A percentile compares a stretch with the other conserved stretches of the same genome.
These are phyloP conservation scores for Hamamelis virginiana DNA, from an alignment of 164 flowering plant genomes.

Conservation along the genomic window DNA sequence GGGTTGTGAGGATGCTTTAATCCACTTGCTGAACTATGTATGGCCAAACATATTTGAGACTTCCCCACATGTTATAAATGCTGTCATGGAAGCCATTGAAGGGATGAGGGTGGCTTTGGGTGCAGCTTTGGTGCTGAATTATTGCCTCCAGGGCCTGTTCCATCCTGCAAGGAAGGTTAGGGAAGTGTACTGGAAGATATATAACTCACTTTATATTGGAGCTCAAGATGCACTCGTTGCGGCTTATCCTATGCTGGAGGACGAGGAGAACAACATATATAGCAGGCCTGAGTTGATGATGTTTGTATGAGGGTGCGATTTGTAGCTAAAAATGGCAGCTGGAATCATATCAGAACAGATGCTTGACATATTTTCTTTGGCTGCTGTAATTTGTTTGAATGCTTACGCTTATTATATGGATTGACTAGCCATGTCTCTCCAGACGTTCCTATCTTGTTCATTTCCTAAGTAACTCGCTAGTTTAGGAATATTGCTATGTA, in stretches of 20 bases:
- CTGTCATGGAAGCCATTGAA: slow-evolving; percentile 97
- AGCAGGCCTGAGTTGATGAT: slow-evolving; percentile 84
- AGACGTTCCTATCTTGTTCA: too few species aligned
- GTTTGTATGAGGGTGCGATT: slow-evolving; percentile 43
- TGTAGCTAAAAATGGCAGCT: neutral
- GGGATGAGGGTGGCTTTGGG: slow-evolving; percentile 99
- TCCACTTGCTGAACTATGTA: slow-evolving; percentile 82
- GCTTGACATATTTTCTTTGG: neutral
- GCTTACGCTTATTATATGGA: too few species aligned
- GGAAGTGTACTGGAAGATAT: slow-evolving; percentile 98
- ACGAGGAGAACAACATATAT: slow-evolving; percentile 65
- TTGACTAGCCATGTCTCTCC: too few species aligned
- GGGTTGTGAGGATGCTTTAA: slow-evolving; percentile 92
- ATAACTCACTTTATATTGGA: slow-evolving; percentile 91
- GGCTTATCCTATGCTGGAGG: slow-evolving; percentile 80
- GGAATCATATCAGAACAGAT: neutral
- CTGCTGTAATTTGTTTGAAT: neutral
- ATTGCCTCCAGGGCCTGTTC: slow-evolving; percentile 88
- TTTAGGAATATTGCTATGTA: too few species aligned
- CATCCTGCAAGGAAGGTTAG: slow-evolving; percentile 97
- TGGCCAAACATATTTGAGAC: slow-evolving; percentile 99
- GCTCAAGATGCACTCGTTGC: slow-evolving; percentile 93
- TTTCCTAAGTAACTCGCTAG: too few species aligned
- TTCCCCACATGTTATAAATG: slow-evolving; percentile 96
- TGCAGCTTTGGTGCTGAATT: slow-evolving; percentile 81